Conservation (phyloP, 2,329 filamentous ascomycete species). For the Colletotrichum sp. region DNA sequence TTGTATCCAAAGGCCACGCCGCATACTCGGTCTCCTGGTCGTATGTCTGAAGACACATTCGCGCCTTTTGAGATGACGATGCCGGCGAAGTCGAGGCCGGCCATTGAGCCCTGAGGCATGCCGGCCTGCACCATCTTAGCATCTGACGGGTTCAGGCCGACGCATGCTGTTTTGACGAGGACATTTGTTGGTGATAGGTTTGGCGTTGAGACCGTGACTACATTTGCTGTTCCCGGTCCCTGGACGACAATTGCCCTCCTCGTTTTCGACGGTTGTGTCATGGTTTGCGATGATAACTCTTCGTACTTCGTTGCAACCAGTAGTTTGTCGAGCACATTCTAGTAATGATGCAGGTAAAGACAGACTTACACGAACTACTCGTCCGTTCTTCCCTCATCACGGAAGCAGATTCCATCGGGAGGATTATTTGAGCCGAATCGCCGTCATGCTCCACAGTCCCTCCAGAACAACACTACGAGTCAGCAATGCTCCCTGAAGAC, state of each 20-base stretch:
- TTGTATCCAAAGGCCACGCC: slow-evolving; percentile 28
- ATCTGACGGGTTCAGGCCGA: slow-evolving; percentile 42
- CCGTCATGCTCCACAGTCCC: not conserved
- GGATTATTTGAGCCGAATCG: accelerated
- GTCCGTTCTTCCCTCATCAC: not conserved
- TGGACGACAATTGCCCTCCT: not conserved
- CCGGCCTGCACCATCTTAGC: slow-evolving; percentile 34
- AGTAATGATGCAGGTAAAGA: not conserved
- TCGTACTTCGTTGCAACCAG: accelerated
- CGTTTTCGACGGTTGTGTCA: not conserved
- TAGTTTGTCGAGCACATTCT: not conserved
- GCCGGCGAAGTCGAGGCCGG: slow-evolving; percentile 40
- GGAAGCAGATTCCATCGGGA: accelerated
- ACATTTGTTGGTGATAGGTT: slow-evolving; percentile 3
- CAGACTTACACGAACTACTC: not conserved
- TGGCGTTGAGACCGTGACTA: not conserved
- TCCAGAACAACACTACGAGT: not conserved
- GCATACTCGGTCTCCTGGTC: slow-evolving; percentile 30
- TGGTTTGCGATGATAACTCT: not conserved
- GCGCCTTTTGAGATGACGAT: slow-evolving; percentile 31
- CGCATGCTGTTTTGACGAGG: slow-evolving; percentile 28
- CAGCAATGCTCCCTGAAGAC: not conserved
- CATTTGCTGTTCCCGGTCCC: not conserved
- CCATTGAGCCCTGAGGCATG: slow-evolving; percentile 29
- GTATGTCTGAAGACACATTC: slow-evolving; percentile 27